phyloP scores from a whole-genome alignment of 2,329 filamentous ascomycete genomes.

The Ambrosiella xylebori region DNA sequence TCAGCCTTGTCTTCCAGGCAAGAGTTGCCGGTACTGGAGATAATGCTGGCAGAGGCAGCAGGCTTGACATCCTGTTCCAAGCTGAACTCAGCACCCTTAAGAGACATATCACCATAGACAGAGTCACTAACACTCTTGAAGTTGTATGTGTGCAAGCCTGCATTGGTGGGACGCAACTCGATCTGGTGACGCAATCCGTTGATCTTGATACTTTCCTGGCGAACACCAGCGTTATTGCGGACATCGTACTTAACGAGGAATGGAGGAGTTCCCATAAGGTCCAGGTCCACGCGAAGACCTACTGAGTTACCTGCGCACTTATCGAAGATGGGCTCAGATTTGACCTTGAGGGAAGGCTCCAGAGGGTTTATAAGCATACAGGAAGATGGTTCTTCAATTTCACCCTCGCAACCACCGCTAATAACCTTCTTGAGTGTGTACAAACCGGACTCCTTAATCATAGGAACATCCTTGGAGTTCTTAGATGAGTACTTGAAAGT shows the following conservation, averaged over 20 bases:
- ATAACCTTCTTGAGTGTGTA: conserved; percentile 71
- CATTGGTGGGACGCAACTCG: conserved; percentile 62
- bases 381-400: conserved; percentile 85
- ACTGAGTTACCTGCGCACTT: conserved; percentile 91
- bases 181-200: conserved; percentile 66
- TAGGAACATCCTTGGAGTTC: conserved; percentile 43
- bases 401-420: conserved; percentile 68
- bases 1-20: conserved; percentile 72
- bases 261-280: conserved; percentile 81
- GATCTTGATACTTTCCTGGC: conserved; percentile 39
- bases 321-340: conserved; percentile 70
- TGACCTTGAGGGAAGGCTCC: conserved; percentile 60
- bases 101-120: conserved; percentile 53
- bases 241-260: conserved; percentile 71
- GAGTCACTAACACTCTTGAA: conserved; percentile 69
- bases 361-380: conserved; percentile 83
- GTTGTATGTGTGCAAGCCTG: conserved; percentile 72
- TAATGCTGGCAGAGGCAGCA: conserved; percentile 63
- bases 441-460: conserved; percentile 60
- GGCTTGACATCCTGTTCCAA: conserved; percentile 88
- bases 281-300: conserved; percentile 72
- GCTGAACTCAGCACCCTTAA: conserved; percentile 43
- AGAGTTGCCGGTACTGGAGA: conserved; percentile 40
- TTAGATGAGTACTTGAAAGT: conserved; percentile 43
- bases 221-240: conserved; percentile 40